These are phyloP conservation scores for Suillus decipiens DNA, from an alignment of 768 basidiomycete species.

Conservation along the genomic window DNA sequence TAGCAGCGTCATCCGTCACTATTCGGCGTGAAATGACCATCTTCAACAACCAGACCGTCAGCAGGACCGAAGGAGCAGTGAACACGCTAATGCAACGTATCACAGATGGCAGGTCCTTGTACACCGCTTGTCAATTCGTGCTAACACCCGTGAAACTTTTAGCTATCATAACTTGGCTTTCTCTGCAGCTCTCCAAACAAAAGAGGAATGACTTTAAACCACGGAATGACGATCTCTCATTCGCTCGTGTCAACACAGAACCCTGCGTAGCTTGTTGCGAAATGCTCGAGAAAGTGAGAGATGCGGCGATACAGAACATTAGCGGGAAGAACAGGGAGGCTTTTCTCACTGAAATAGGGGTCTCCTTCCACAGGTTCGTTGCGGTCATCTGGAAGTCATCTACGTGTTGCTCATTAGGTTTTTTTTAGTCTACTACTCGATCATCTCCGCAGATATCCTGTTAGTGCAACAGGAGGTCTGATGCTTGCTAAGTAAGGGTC, in stretches of 20 bases:
- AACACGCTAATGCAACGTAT: conserved; percentile 80
- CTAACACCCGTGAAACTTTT: background rate
- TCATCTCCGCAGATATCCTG: conserved; percentile 94
- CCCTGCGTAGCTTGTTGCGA: conserved; percentile 89
- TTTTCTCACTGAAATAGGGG: conserved; percentile 91
- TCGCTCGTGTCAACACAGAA: conserved; percentile 92
- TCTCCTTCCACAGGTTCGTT: conserved; percentile 85
- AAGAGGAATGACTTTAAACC: conserved; percentile 98
- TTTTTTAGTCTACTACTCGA: conserved; percentile 78
- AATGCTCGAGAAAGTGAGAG: conserved; percentile 76
- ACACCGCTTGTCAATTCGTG: background rate
- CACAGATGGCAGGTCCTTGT: conserved; percentile 65
- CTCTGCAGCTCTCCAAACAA: conserved; percentile 80
- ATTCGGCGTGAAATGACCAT: conserved; percentile 89
- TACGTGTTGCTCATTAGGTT: background rate
- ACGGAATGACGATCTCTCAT: conserved; percentile 92
- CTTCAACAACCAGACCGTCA: conserved; percentile 87
- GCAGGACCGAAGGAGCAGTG: conserved; percentile 79
- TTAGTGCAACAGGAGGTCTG: conserved; percentile 93
- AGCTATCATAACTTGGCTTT: conserved; percentile 79
- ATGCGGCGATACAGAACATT: conserved; percentile 71
- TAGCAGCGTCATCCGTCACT: conserved; percentile 84
- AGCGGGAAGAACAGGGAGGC: conserved; percentile 92
- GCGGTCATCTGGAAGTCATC: background rate
- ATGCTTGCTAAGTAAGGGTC: conserved; percentile 92